Evolutionary conservation across 257 asterid species (phyloP).

Genomic region (Lithospermum erythrorhizon): DNA sequence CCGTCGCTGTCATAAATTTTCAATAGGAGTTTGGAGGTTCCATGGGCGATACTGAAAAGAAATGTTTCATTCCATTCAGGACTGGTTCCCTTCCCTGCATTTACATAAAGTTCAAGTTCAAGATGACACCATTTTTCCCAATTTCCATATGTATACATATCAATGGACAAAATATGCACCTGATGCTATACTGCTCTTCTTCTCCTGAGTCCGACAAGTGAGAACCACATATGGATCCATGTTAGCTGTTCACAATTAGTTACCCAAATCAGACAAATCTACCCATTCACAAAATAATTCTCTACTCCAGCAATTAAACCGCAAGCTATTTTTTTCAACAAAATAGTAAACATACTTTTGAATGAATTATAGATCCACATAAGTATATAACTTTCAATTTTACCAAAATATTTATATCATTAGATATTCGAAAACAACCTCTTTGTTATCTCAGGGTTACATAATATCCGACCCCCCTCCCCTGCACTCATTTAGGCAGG

Average conservation of each 20-base stretch:
- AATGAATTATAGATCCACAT: no score
- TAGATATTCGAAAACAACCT: no score
- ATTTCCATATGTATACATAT: background rate
- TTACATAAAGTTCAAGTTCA: background rate
- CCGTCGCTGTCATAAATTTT: constrained; percentile 62
- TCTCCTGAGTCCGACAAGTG: constrained; percentile 67
- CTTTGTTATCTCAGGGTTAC: no score
- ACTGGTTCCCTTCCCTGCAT: constrained; percentile 42
- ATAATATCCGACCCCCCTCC: no score
- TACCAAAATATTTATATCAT: no score
- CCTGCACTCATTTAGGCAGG: no score
- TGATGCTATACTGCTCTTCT: constrained; percentile 58
- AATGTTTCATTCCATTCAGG: constrained; percentile 90
- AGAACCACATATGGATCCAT: constrained; percentile 61
- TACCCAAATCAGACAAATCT: background rate
- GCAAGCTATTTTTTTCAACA: no score
- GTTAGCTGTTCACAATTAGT: constrained; percentile 27
- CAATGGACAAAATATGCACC: constrained; percentile 23
- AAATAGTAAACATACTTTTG: no score
- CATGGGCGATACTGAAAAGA: constrained; percentile 42
- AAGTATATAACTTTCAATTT: no score
- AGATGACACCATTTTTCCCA: background rate
- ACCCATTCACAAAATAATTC: no score
- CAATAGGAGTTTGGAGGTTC: constrained; percentile 40
- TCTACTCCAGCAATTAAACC: no score